Conservation (phyloP, 345 rosid species). For the Camelina sativa region DNA sequence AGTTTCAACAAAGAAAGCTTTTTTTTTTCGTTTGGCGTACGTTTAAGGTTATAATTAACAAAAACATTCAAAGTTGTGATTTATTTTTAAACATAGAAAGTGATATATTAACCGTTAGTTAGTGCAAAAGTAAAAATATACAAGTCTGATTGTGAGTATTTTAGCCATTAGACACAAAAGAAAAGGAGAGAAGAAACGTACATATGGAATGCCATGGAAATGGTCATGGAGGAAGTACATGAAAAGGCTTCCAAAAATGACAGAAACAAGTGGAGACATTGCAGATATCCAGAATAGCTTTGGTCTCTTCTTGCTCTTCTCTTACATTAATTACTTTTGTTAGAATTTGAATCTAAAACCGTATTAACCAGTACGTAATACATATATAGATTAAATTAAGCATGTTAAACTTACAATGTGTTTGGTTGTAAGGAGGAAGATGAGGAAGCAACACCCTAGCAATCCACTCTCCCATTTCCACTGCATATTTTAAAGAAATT, state of each 20-base stretch:
- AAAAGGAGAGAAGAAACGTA: conserved; percentile 29
- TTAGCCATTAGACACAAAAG: neutral
- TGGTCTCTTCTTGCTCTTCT: conserved; percentile 81
- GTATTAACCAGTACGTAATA: neutral
- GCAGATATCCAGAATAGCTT: conserved; percentile 89
- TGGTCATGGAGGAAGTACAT: conserved; percentile 80
- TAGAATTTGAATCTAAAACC: neutral
- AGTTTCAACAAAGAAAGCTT: neutral
- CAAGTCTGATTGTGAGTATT: neutral
- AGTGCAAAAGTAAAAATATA: neutral
- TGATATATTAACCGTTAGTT: too few relatives aligned
- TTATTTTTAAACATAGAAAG: too few relatives aligned
- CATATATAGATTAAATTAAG: neutral
- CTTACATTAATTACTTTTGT: neutral
- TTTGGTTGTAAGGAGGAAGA: conserved; percentile 72
- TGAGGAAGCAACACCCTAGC: conserved; percentile 75
- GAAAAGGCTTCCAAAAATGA: conserved; percentile 74
- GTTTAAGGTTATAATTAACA: too few relatives aligned
- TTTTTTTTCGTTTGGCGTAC: neutral
- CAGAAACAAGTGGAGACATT: conserved; percentile 85
- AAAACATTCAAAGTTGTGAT: neutral
- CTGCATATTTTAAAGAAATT: conserved; percentile 47
- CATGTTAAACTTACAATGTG: conserved; percentile 61
- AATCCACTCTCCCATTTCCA: conserved; percentile 96
- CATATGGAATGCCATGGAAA: conserved; percentile 80